These are phyloP conservation scores for Pseudomassariella vexata DNA, from an alignment of 2,329 filamentous ascomycete species.

Conservation along the genomic window DNA sequence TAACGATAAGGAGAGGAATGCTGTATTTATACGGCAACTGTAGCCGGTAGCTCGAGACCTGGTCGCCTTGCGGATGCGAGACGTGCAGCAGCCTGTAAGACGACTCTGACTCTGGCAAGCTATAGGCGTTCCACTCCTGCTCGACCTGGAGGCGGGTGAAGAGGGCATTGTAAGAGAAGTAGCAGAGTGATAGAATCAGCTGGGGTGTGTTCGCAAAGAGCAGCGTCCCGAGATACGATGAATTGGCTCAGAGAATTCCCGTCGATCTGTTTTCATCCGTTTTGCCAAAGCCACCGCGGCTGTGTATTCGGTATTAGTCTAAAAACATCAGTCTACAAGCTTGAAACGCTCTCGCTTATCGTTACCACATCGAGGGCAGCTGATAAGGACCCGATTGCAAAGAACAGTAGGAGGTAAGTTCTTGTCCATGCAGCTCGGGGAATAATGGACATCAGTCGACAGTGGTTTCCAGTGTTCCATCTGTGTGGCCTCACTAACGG, in stretches of 20 bases:
- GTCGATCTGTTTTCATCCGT: no score
- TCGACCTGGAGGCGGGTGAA: slow-evolving; percentile 14
- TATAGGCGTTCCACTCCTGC: slow-evolving; percentile 15
- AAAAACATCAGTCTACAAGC: no score
- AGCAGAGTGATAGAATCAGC: slow-evolving; percentile 14
- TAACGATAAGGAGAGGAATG: slow-evolving; percentile 12
- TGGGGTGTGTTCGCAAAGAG: slow-evolving; percentile 14
- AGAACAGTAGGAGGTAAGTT: slow-evolving; percentile 4
- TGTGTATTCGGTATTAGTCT: no score
- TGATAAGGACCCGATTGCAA: slow-evolving; percentile 1
- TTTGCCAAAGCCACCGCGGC: no score
- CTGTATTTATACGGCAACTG: slow-evolving; percentile 17
- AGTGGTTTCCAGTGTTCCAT: not conserved
- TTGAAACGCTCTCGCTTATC: no score
- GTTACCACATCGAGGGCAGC: no score
- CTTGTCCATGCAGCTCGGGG: slow-evolving; percentile 6
- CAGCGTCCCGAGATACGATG: slow-evolving; percentile 5
- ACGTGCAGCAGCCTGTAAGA: slow-evolving; percentile 7
- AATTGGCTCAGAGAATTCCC: no score
- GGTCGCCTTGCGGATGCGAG: slow-evolving; percentile 12
- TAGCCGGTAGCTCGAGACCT: slow-evolving; percentile 16
- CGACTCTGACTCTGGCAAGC: no score
- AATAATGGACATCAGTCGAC: slow-evolving; percentile 3
- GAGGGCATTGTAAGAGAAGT: slow-evolving; percentile 14
- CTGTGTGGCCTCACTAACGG: not conserved